A percentile compares a stretch with the other conserved stretches of the same genome.
phyloP scores from a whole-genome alignment of 768 basidiomycete species.

The Suillus plorans region DNA sequence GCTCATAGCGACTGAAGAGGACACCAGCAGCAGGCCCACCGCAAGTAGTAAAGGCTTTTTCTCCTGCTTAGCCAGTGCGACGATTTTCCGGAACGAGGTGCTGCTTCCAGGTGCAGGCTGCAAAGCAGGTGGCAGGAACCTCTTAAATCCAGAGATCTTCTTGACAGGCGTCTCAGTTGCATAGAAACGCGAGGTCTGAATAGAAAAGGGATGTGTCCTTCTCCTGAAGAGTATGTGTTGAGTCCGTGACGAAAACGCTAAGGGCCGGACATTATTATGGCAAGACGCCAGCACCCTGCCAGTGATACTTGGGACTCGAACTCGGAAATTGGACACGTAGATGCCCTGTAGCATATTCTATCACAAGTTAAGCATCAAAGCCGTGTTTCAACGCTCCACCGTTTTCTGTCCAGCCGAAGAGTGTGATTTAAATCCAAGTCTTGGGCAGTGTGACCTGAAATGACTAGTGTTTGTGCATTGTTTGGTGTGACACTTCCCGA shows the following conservation, averaged over 20 bases:
- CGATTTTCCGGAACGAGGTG: slow-evolving; percentile 73
- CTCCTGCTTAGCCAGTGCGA: slow-evolving; percentile 81
- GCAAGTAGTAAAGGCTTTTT: slow-evolving; percentile 73
- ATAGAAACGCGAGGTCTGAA: slow-evolving; percentile 10
- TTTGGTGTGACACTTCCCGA: neutral
- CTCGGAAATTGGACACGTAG: slow-evolving; percentile 1
- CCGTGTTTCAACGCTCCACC: neutral
- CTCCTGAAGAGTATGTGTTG: neutral
- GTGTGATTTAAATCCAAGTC: neutral
- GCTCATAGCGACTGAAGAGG: slow-evolving; percentile 88
- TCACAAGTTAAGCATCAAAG: slow-evolving; percentile 3
- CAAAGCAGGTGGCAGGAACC: slow-evolving; percentile 33
- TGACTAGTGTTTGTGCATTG: neutral
- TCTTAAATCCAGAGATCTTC: slow-evolving; percentile 20
- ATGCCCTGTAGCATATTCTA: slow-evolving; percentile 3
- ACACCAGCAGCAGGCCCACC: slow-evolving; percentile 78
- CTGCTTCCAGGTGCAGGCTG: slow-evolving; percentile 39
- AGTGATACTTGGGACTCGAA: neutral
- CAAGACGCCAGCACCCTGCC: slow-evolving; percentile 5
- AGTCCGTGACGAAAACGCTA: neutral
- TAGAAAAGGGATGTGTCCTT: neutral
- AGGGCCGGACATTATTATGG: slow-evolving; percentile 1
- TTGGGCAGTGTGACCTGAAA: neutral
- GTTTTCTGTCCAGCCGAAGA: neutral
- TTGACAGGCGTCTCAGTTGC: slow-evolving; percentile 10